Conservation (phyloP, 805 yeast species). For the Monosporozyma aquatica region DNA sequence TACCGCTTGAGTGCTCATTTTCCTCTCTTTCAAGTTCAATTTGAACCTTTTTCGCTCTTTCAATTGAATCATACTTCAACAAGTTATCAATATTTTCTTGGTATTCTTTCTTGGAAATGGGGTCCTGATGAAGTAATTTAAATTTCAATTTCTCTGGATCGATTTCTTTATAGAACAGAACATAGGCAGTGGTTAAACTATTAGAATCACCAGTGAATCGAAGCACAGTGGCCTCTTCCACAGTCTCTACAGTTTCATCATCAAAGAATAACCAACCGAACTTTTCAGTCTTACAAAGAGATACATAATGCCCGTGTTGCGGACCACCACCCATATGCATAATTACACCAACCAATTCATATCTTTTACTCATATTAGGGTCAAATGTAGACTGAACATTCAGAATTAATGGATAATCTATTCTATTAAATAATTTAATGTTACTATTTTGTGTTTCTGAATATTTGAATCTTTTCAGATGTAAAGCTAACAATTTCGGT, state of each 20-base stretch:
- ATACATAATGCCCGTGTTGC: slow-evolving; percentile 91
- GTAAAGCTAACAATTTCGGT: slow-evolving; percentile 73
- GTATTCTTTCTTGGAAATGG: not conserved
- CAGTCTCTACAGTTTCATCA: slow-evolving; percentile 87
- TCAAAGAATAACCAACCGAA: slow-evolving; percentile 90
- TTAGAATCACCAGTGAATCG: slow-evolving; percentile 82
- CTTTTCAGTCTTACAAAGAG: slow-evolving; percentile 67
- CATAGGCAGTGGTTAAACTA: slow-evolving; percentile 84
- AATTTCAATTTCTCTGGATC: slow-evolving; percentile 10
- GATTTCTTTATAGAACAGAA: slow-evolving; percentile 66
- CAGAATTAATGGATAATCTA: slow-evolving; percentile 67
- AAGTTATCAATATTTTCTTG: slow-evolving; percentile 19
- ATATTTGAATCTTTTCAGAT: slow-evolving; percentile 85
- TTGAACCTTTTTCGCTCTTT: slow-evolving; percentile 5
- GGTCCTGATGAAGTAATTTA: not conserved
- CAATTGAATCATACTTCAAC: slow-evolving; percentile 17
- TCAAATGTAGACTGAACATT: slow-evolving; percentile 48
- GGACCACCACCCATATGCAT: slow-evolving; percentile 98
- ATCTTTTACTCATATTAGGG: slow-evolving; percentile 40
- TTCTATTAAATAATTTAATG: slow-evolving; percentile 77
- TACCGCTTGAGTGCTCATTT: not conserved
- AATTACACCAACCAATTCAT: slow-evolving; percentile 76
- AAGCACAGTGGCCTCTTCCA: slow-evolving; percentile 71
- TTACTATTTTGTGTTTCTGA: slow-evolving; percentile 71
- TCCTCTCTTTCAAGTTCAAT: not conserved